phyloP scores from a whole-genome alignment of 108 stramenopile genomes.

The Mediolabrus comicus region DNA sequence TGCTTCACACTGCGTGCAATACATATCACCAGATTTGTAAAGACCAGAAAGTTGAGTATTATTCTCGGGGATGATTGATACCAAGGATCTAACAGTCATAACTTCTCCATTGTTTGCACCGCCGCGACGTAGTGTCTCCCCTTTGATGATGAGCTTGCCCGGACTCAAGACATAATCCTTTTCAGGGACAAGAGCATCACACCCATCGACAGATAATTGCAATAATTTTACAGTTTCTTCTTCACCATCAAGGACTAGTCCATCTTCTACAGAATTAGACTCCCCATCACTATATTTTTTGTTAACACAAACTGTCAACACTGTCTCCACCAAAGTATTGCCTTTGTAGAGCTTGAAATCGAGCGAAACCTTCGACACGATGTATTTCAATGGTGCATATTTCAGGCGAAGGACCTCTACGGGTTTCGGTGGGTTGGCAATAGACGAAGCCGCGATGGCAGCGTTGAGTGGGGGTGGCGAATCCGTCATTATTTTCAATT shows the following conservation, averaged over 20 bases:
- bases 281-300: not conserved
- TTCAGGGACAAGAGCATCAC: slow-evolving; percentile 9
- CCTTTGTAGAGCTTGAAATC: slow-evolving; percentile 44
- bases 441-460: slow-evolving; percentile 28
- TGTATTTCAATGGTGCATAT: slow-evolving; percentile 35
- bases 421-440: slow-evolving; percentile 24
- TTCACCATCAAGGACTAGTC: slow-evolving; percentile 45
- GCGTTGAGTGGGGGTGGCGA: slow-evolving; percentile 11
- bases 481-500: not conserved
- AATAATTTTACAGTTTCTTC: slow-evolving; percentile 23
- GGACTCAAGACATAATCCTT: slow-evolving; percentile 30
- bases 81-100: slow-evolving; percentile 24
- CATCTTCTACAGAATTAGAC: slow-evolving; percentile 6
- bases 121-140: slow-evolving; percentile 10
- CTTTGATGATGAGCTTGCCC: slow-evolving; percentile 28
- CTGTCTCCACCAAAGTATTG: slow-evolving; percentile 32
- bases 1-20: slow-evolving; percentile 76
- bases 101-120: slow-evolving; percentile 18
- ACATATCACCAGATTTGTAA: slow-evolving; percentile 64
- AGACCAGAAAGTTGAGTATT: slow-evolving; percentile 68
- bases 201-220: slow-evolving; percentile 34
- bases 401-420: slow-evolving; percentile 30
- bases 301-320: slow-evolving; percentile 25
- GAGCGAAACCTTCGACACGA: slow-evolving; percentile 38
- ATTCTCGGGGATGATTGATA: slow-evolving; percentile 53